phyloP scores from a whole-genome alignment of 371 early-diverging fungal genomes.

The Lichtheimia corymbifera region DNA sequence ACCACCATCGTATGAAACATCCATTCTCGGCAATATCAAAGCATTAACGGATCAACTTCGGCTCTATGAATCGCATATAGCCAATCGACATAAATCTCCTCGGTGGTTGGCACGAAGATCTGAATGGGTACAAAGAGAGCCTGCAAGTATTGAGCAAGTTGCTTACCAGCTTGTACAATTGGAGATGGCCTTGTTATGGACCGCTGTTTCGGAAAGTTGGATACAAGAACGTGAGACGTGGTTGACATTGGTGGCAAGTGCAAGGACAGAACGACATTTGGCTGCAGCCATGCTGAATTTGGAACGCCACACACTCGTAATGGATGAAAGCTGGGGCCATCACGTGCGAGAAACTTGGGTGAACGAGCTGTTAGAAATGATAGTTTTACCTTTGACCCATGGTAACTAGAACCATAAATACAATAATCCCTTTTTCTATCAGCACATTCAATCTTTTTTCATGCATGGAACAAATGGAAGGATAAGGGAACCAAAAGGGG shows the following conservation, averaged over 20 bases:
- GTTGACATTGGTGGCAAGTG: slow-evolving; percentile 44
- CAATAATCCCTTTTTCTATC: not conserved
- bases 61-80: slow-evolving; percentile 43
- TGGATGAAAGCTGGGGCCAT: slow-evolving; percentile 39
- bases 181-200: slow-evolving; percentile 52
- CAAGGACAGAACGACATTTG: slow-evolving; percentile 46
- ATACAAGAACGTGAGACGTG: slow-evolving; percentile 51
- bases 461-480: not conserved
- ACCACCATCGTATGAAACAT: slow-evolving; percentile 53
- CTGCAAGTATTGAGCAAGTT: slow-evolving; percentile 41
- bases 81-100: slow-evolving; percentile 49
- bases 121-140: slow-evolving; percentile 40
- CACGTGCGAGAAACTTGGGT: slow-evolving; percentile 39
- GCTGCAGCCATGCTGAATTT: slow-evolving; percentile 47
- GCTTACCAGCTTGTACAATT: slow-evolving; percentile 49
- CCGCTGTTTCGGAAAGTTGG: slow-evolving; percentile 50
- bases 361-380: slow-evolving; percentile 44
- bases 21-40: slow-evolving; percentile 42
- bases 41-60: slow-evolving; percentile 32
- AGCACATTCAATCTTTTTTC: not conserved
- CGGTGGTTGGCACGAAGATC: slow-evolving; percentile 41
- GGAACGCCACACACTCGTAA: slow-evolving; percentile 49
- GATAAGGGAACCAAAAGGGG: too few relatives aligned
- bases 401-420: slow-evolving; percentile 15
- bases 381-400: slow-evolving; percentile 46